phyloP scores from a whole-genome alignment of 192 early-diverging fungal species.

The Coemansia sp. region DNA sequence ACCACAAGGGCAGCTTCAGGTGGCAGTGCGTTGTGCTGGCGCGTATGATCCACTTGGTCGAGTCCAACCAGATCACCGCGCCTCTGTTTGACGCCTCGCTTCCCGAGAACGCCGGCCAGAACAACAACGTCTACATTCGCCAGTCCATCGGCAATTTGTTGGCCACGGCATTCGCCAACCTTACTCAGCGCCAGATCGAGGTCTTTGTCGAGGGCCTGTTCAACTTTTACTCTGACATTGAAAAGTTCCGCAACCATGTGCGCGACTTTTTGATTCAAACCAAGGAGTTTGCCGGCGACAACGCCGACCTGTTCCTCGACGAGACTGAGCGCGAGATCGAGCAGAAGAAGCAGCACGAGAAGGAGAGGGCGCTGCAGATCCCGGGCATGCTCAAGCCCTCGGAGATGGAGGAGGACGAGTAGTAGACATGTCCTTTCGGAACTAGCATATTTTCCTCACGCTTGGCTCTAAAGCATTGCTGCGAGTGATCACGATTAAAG shows the following conservation, averaged over 20 bases:
- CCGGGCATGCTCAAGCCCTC: constrained; percentile 97
- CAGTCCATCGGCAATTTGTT: constrained; percentile 86
- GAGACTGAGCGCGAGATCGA: constrained; percentile 88
- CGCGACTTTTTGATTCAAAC: constrained; percentile 95
- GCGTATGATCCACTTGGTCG: constrained; percentile 87
- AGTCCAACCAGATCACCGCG: constrained; percentile 77
- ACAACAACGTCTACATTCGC: constrained; percentile 79
- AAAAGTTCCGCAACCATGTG: constrained; percentile 90
- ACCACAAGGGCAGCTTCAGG: constrained; percentile 98
- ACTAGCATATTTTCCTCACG: too few relatives aligned
- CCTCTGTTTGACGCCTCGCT: constrained; percentile 83
- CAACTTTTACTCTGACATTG: constrained; percentile 76
- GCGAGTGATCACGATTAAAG: not conserved
- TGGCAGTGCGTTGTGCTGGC: constrained; percentile 88
- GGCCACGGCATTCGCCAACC: constrained; percentile 87
- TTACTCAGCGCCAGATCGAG: constrained; percentile 84
- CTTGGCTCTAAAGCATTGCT: not conserved
- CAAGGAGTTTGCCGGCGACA: constrained; percentile 92
- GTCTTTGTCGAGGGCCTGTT: constrained; percentile 88
- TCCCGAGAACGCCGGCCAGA: constrained; percentile 73
- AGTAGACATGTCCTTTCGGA: not conserved
- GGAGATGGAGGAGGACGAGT: constrained; percentile 65
- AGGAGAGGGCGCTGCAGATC: constrained; percentile 81
- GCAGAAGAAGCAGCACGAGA: constrained; percentile 74
- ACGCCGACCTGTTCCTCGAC: constrained; percentile 83